Conservation (phyloP, 2,329 filamentous ascomycete genomes). For the Aureobasidium lini region DNA sequence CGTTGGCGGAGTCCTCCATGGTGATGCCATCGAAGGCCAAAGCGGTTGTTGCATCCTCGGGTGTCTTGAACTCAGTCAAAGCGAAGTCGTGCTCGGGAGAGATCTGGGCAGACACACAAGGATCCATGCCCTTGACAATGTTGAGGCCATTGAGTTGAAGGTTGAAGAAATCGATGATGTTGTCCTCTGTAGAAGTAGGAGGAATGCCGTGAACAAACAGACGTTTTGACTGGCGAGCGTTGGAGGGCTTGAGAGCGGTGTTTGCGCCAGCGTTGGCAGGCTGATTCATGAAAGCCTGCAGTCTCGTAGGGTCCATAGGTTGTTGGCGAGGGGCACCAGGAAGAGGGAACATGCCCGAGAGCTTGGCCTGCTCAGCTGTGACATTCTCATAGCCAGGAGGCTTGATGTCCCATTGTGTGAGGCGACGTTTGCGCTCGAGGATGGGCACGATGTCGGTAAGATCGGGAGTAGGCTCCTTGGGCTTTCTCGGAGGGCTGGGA, state of each 20-base stretch:
- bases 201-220: slow-evolving; percentile 83
- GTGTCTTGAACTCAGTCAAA: slow-evolving; percentile 80
- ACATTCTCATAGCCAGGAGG: slow-evolving; percentile 97
- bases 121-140: slow-evolving; percentile 73
- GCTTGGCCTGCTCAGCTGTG: slow-evolving; percentile 94
- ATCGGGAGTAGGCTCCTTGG: slow-evolving; percentile 92
- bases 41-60: slow-evolving; percentile 83
- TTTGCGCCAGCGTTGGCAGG: slow-evolving; percentile 63
- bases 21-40: slow-evolving; percentile 81
- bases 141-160: slow-evolving; percentile 95
- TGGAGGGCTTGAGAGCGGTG: slow-evolving; percentile 81
- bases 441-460: slow-evolving; percentile 79
- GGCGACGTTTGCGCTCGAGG: slow-evolving; percentile 75
- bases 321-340: slow-evolving; percentile 92
- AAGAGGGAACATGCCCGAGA: slow-evolving; percentile 97
- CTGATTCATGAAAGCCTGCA: slow-evolving; percentile 94
- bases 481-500: slow-evolving; percentile 73
- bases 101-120: slow-evolving; percentile 76
- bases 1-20: slow-evolving; percentile 54
- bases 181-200: slow-evolving; percentile 63
- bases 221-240: slow-evolving; percentile 89
- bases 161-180: slow-evolving; percentile 81
- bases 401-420: slow-evolving; percentile 99
- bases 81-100: slow-evolving; percentile 74
- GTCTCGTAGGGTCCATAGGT: slow-evolving; percentile 85